These are phyloP conservation scores for Solanum pinnatisectum DNA, from an alignment of 257 asterid species.

Conservation along the genomic window DNA sequence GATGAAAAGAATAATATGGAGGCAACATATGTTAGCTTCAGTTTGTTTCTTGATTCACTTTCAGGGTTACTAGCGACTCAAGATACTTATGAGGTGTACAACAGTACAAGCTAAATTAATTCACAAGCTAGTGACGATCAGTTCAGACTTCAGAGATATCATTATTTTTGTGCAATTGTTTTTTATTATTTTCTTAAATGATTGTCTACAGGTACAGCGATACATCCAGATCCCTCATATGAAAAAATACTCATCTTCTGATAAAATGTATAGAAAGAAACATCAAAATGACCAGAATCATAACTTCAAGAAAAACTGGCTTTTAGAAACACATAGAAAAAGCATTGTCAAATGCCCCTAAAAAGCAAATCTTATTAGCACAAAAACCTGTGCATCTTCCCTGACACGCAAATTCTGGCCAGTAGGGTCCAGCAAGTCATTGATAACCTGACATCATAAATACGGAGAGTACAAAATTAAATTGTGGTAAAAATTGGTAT, in stretches of 20 bases:
- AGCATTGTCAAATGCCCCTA: not conserved
- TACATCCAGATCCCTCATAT: not conserved
- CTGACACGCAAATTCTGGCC: constrained; percentile 98
- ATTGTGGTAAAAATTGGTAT: not conserved
- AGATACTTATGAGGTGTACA: not conserved
- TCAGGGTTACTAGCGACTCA: not conserved
- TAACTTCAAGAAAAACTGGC: not conserved
- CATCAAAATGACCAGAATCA: not conserved
- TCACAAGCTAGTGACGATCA: not conserved
- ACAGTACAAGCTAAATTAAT: not conserved
- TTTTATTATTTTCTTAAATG: not conserved
- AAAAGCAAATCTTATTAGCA: not conserved
- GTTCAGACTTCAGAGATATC: not conserved
- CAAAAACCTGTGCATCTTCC: constrained; percentile 92
- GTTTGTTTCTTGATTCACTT: not conserved
- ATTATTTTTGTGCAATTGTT: not conserved
- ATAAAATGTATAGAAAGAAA: not conserved
- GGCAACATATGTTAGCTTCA: not conserved
- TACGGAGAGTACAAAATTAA: not conserved
- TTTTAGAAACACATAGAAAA: not conserved
- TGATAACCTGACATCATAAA: constrained; percentile 60
- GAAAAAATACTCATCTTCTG: not conserved
- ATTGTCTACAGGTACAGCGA: not conserved
- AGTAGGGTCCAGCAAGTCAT: constrained; percentile 97
- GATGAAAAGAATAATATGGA: not conserved